Evolutionary conservation across 768 basidiomycete genomes (phyloP).

Genomic region (Naganishia onofrii): DNA sequence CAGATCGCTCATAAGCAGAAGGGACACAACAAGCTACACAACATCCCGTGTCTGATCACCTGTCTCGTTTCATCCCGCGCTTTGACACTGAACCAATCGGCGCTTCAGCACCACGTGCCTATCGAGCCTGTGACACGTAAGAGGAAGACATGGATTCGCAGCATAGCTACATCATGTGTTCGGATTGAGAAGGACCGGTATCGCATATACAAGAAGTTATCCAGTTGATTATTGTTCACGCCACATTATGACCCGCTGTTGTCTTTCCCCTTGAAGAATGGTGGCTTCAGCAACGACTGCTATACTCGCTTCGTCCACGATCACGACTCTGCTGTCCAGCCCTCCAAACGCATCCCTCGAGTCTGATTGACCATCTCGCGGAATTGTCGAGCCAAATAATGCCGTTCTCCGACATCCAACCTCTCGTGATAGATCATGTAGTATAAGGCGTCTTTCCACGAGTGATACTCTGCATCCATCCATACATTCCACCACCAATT

Average conservation of each 20-base stretch:
- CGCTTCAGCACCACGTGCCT: too few species aligned
- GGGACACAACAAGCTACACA: too few species aligned
- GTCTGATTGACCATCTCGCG: too few species aligned
- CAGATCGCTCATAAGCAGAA: too few species aligned
- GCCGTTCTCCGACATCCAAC: not conserved
- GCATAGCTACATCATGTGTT: too few species aligned
- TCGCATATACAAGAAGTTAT: conserved; percentile 9
- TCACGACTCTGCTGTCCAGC: not conserved
- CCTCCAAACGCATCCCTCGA: not conserved
- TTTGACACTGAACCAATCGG: too few species aligned
- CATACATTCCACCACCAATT: not conserved
- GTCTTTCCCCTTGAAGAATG: not conserved
- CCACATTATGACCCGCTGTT: not conserved
- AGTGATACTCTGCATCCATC: not conserved
- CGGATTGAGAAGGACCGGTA: not conserved
- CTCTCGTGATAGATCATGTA: not conserved
- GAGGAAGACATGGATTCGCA: too few species aligned
- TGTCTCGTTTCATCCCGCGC: too few species aligned
- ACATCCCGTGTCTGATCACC: too few species aligned
- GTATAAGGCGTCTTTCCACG: not conserved
- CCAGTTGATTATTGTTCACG: not conserved
- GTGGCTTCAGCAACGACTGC: not conserved
- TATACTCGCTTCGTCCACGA: not conserved
- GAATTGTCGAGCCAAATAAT: not conserved
- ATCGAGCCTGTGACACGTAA: too few species aligned